Evolutionary conservation across 2,329 filamentous ascomycete genomes (phyloP).

Genomic region (Huntiella moniliformis): DNA sequence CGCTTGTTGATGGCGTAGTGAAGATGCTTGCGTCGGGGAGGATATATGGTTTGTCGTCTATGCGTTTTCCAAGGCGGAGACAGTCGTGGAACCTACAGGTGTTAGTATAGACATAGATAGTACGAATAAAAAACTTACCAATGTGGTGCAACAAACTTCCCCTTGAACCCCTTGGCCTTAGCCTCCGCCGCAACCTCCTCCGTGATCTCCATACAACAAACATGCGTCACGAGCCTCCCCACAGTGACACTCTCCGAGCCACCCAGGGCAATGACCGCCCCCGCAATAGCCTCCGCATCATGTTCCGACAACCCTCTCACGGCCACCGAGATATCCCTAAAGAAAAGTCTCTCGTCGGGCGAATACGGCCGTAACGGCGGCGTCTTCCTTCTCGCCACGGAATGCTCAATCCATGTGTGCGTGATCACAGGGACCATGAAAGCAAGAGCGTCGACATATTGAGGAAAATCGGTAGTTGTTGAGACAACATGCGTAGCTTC

Average conservation of each 20-base stretch:
- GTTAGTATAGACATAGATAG: neutral
- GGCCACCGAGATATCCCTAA: slow-evolving; percentile 65
- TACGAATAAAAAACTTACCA: slow-evolving; percentile 37
- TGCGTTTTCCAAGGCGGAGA: slow-evolving; percentile 76
- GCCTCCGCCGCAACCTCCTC: slow-evolving; percentile 52
- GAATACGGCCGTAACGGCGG: slow-evolving; percentile 70
- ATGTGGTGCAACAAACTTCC: slow-evolving; percentile 79
- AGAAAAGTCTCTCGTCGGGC: slow-evolving; percentile 78
- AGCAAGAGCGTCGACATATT: slow-evolving; percentile 57
- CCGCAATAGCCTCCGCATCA: slow-evolving; percentile 83
- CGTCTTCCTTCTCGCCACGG: slow-evolving; percentile 48
- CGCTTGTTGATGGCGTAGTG: slow-evolving; percentile 34
- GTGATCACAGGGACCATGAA: slow-evolving; percentile 71
- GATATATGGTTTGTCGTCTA: slow-evolving; percentile 71
- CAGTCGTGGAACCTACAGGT: slow-evolving; percentile 76
- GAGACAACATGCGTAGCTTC: slow-evolving; percentile 40
- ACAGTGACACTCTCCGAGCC: slow-evolving; percentile 59
- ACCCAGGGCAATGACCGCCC: slow-evolving; percentile 74
- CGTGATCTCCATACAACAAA: slow-evolving; percentile 64
- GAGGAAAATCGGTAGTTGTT: slow-evolving; percentile 75
- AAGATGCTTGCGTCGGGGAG: slow-evolving; percentile 76
- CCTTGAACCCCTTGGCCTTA: slow-evolving; percentile 43
- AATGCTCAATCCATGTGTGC: slow-evolving; percentile 59
- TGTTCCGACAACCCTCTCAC: slow-evolving; percentile 69
- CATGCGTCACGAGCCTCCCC: slow-evolving; percentile 62